A percentile compares a stretch with the other conserved stretches of the same genome.
Conservation (phyloP, 2,329 filamentous ascomycete species). For the Geosmithia morbida region DNA sequence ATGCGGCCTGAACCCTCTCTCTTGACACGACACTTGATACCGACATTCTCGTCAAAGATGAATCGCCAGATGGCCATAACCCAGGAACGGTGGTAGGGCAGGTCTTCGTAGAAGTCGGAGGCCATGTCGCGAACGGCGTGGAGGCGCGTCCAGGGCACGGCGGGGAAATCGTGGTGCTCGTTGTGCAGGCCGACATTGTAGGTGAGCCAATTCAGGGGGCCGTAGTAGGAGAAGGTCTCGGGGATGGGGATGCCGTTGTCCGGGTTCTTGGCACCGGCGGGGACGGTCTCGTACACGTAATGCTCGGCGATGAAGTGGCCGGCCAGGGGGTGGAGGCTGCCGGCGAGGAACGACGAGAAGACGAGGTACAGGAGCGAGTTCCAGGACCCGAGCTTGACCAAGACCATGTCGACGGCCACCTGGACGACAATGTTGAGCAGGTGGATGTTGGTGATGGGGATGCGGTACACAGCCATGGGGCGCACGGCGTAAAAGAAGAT, state of each 20-base stretch:
- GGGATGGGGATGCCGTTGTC: conserved; percentile 54
- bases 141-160: conserved; percentile 84
- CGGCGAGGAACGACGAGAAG: conserved; percentile 82
- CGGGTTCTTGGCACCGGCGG: conserved; percentile 38
- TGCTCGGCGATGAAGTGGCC: conserved; percentile 99
- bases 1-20: conserved; percentile 59
- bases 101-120: conserved; percentile 76
- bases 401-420: conserved; percentile 57
- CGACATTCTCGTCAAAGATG: conserved; percentile 78
- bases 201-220: conserved; percentile 76
- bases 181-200: conserved; percentile 98
- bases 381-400: conserved; percentile 46
- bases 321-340: conserved; percentile 83
- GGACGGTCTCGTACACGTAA: conserved; percentile 61
- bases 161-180: conserved; percentile 97
- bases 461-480: conserved; percentile 84
- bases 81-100: conserved; percentile 86
- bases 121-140: conserved; percentile 66
- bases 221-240: conserved; percentile 97
- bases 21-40: conserved; percentile 88
- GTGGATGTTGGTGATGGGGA: conserved; percentile 79
- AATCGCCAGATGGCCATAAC: conserved; percentile 90
- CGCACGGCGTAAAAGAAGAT: conserved; percentile 97
- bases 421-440: conserved; percentile 68
- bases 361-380: conserved; percentile 70